A percentile compares a stretch with the other conserved stretches of the same genome.
phyloP scores from a whole-genome alignment of 495 filamentous ascomycete species.

The Aspergillus mulundensis region DNA sequence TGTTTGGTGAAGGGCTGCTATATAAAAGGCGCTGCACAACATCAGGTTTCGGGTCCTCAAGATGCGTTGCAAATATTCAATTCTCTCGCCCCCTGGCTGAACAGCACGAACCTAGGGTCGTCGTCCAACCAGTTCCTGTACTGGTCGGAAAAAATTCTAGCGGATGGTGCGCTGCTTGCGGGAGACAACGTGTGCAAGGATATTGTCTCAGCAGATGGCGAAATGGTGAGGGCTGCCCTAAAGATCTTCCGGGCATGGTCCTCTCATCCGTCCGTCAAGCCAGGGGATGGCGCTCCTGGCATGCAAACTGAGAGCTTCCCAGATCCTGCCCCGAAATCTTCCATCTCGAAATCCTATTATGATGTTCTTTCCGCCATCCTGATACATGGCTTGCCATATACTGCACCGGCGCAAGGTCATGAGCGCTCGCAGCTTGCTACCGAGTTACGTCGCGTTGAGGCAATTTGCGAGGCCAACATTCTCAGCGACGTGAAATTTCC shows the following conservation, averaged over 20 bases:
- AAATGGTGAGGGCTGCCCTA: constrained; percentile 34
- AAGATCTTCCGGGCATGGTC: constrained; percentile 40
- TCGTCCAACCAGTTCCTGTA: constrained; percentile 51
- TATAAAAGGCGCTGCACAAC: constrained; percentile 68
- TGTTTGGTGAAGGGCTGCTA: constrained; percentile 75
- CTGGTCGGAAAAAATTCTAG: constrained; percentile 76
- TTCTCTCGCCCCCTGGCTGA: constrained; percentile 57
- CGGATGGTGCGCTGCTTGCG: constrained; percentile 63
- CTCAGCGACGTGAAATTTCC: constrained; percentile 77
- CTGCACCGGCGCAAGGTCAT: constrained; percentile 26
- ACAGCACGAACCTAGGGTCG: constrained; percentile 27
- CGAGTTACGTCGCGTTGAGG: constrained; percentile 72
- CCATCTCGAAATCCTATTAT: constrained; percentile 79
- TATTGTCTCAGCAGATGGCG: constrained; percentile 18
- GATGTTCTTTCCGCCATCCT: constrained; percentile 60
- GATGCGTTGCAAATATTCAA: constrained; percentile 62
- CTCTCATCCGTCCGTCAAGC: constrained; percentile 35
- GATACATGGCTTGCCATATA: constrained; percentile 33
- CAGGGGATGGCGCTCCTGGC: constrained; percentile 43
- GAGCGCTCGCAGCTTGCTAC: constrained; percentile 60
- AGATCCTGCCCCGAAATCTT: constrained; percentile 20
- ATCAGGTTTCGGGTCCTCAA: constrained; percentile 44
- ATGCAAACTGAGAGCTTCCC: constrained; percentile 18
- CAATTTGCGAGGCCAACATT: constrained; percentile 66
- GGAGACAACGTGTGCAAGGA: constrained; percentile 50